A percentile compares a stretch with the other conserved stretches of the same genome.
Conservation (phyloP, 139 green algal species). For the Coccomyxa sp. region DNA sequence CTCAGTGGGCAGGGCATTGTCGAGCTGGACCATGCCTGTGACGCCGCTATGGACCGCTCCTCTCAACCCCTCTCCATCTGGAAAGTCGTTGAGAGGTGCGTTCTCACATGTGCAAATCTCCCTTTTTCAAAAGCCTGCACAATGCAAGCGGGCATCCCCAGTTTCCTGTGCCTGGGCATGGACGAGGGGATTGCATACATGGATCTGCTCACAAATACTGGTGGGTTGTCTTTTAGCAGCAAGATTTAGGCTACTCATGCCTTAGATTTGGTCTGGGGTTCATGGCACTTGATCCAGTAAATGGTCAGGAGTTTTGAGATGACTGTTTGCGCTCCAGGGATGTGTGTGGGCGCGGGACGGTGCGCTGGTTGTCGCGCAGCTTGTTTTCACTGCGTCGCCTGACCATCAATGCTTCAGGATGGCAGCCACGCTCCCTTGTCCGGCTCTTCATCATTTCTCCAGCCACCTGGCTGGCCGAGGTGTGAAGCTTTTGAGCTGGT, state of each 20-base stretch:
- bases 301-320: too few species aligned
- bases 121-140: neutral
- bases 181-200: too few species aligned
- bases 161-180: too few species aligned
- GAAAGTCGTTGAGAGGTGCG: conserved; percentile 17
- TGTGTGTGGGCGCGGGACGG: conserved; percentile 4
- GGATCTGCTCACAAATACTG: too few species aligned
- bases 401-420: neutral
- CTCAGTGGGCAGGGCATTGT: conserved; percentile 40
- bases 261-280: too few species aligned
- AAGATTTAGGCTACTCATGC: too few species aligned
- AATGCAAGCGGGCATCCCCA: too few species aligned
- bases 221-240: too few species aligned
- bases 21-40: conserved; percentile 57
- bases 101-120: neutral
- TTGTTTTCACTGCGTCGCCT: conserved; percentile 17
- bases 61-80: conserved; percentile 32
- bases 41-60: conserved; percentile 38
- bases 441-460: neutral
- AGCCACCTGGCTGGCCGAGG: neutral
- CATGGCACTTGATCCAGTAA: too few species aligned
- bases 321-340: conserved; percentile 10
- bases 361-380: conserved; percentile 6
- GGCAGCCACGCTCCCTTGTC: neutral
- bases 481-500: neutral